phyloP scores from a whole-genome alignment of 2,329 filamentous ascomycete genomes.

The Lasiodiplodia theobromae region DNA sequence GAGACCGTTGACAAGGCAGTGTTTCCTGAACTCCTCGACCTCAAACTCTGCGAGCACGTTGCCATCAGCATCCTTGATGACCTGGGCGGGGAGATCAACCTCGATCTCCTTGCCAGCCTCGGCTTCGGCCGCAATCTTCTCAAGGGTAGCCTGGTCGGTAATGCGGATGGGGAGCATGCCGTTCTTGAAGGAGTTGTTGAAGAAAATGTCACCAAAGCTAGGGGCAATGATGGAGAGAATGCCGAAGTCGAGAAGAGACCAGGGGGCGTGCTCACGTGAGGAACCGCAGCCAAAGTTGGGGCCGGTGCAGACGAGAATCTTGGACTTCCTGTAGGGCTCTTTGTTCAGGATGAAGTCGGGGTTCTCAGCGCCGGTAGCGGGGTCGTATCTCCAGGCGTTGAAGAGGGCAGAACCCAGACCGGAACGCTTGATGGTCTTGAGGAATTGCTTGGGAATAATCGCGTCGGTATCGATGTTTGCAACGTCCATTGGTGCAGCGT shows the following conservation, averaged over 20 bases:
- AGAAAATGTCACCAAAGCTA: conserved; percentile 91
- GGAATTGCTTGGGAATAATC: conserved; percentile 98
- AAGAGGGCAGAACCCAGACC: conserved; percentile 90
- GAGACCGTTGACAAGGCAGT: conserved; percentile 90
- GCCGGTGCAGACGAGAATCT: conserved; percentile 91
- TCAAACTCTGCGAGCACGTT: conserved; percentile 80
- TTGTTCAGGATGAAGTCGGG: conserved; percentile 88
- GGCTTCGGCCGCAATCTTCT: conserved; percentile 78
- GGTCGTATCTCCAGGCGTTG: conserved; percentile 79
- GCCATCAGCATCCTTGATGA: conserved; percentile 78
- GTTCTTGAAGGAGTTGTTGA: conserved; percentile 99
- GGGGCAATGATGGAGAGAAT: conserved; percentile 94
- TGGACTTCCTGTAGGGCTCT: conserved; percentile 81
- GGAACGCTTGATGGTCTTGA: conserved; percentile 98
- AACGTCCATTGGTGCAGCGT: conserved; percentile 85
- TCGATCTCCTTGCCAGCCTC: conserved; percentile 83
- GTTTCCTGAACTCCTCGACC: conserved; percentile 91
- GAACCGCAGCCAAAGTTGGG: conserved; percentile 95
- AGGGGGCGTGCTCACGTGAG: conserved; percentile 93
- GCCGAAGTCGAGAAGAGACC: conserved; percentile 95
- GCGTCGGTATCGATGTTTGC: conserved; percentile 98
- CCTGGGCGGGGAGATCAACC: conserved; percentile 85
- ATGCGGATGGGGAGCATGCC: conserved; percentile 93
- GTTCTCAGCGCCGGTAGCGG: conserved; percentile 74
- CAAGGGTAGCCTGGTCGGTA: conserved; percentile 69